Conservation (phyloP, 345 rosid genomes). For the Populus davidiana region DNA sequence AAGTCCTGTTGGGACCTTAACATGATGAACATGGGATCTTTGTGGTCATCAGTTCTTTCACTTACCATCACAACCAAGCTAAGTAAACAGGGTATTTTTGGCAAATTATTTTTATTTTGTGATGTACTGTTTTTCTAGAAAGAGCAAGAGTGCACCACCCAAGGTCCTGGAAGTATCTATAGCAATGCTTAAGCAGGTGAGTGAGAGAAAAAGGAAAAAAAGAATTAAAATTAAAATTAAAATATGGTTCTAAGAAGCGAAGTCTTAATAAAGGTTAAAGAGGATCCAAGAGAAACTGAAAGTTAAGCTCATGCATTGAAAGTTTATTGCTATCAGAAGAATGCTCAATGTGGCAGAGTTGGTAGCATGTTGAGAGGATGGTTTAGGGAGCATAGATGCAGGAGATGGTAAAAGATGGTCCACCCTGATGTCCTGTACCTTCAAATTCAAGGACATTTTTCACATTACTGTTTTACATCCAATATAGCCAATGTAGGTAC, state of each 20-base stretch:
- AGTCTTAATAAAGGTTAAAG: not conserved
- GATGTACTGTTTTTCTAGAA: not conserved
- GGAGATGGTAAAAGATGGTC: not conserved
- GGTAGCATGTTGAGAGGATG: not conserved
- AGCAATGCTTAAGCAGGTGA: not conserved
- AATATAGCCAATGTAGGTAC: not conserved
- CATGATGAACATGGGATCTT: not conserved
- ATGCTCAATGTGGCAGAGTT: not conserved
- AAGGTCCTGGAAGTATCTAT: not conserved
- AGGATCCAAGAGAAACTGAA: not conserved
- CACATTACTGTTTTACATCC: not conserved
- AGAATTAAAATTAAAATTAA: not conserved
- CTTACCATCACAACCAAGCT: not conserved
- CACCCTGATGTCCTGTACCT: not conserved
- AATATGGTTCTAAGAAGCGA: not conserved
- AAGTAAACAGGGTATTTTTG: not conserved
- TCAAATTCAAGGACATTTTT: not conserved
- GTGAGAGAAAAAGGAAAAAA: not conserved
- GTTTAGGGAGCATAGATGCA: not conserved
- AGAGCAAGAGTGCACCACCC: not conserved
- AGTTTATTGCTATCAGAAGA: not conserved
- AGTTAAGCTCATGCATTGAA: not conserved
- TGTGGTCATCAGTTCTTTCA: not conserved
- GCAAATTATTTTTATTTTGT: not conserved
- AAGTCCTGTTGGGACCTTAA: not conserved